phyloP scores from a whole-genome alignment of 2,329 filamentous ascomycete species.

The Myriosclerotinia scirpicola region DNA sequence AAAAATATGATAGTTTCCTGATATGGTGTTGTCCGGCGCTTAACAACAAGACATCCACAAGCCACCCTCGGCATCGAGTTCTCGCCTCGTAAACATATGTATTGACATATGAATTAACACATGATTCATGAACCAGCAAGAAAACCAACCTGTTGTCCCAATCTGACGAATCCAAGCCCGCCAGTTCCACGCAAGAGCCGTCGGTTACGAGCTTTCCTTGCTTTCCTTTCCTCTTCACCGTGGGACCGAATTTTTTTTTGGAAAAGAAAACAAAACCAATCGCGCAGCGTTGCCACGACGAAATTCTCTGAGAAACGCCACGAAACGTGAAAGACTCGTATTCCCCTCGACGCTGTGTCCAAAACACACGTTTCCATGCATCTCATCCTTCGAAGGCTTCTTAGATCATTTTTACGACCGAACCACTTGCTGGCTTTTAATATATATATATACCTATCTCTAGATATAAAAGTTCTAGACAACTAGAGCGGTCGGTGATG shows the following conservation, averaged over 20 bases:
- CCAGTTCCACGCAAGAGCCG: not conserved
- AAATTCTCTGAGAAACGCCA: not conserved
- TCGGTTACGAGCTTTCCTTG: conserved; percentile 4
- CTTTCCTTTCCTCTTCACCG: not conserved
- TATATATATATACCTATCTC: too few relatives aligned
- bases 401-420: not conserved
- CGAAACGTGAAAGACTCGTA: conserved; percentile 9
- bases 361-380: conserved; percentile 9
- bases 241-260: too few relatives aligned
- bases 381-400: not conserved
- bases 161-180: conserved; percentile 11
- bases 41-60: conserved; percentile 9
- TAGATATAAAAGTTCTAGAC: not conserved
- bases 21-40: not conserved
- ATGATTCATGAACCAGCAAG: not conserved
- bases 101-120: not conserved
- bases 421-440: not conserved
- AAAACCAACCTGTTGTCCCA: not conserved
- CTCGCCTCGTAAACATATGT: not conserved
- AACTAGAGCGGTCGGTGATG: not conserved
- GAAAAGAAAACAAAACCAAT: conserved; percentile 4
- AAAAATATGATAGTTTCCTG: not conserved
- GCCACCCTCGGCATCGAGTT: conserved; percentile 6
- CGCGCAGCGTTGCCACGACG: not conserved
- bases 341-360: conserved; percentile 1